phyloP scores from a whole-genome alignment of 768 basidiomycete genomes.

The Pholiota molesta region DNA sequence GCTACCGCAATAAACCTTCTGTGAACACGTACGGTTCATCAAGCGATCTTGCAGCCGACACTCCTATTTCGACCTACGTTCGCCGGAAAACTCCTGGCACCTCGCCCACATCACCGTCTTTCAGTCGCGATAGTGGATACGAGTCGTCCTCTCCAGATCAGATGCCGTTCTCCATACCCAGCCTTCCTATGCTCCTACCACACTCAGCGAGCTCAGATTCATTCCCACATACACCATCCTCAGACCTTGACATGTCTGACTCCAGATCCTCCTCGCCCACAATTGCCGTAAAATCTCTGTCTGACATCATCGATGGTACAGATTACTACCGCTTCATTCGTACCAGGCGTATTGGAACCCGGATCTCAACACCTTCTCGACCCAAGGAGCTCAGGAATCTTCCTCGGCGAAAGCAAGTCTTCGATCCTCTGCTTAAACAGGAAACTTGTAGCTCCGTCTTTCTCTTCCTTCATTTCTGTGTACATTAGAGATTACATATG shows the following conservation, averaged over 20 bases:
- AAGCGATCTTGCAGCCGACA: slow-evolving; percentile 60
- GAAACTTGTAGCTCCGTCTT: slow-evolving; percentile 7
- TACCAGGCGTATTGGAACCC: slow-evolving; percentile 41
- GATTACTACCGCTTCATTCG: slow-evolving; percentile 35
- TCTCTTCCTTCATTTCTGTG: slow-evolving; percentile 13
- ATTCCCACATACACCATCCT: slow-evolving; percentile 43
- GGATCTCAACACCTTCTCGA: slow-evolving; percentile 46
- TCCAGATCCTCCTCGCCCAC: slow-evolving; percentile 19
- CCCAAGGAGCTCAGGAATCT: slow-evolving; percentile 32
- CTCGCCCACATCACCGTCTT: slow-evolving; percentile 71
- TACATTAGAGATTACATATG: slow-evolving; percentile 20
- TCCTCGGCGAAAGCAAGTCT: slow-evolving; percentile 31
- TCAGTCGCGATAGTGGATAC: slow-evolving; percentile 48
- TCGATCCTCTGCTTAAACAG: slow-evolving; percentile 26
- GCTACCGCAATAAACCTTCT: slow-evolving; percentile 47
- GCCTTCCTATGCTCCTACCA: slow-evolving; percentile 57
- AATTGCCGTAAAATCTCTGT: slow-evolving; percentile 23
- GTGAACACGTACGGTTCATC: slow-evolving; percentile 52
- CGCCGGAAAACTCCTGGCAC: slow-evolving; percentile 78
- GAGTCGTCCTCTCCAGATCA: slow-evolving; percentile 40
- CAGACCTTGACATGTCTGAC: slow-evolving; percentile 33
- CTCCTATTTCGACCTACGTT: slow-evolving; percentile 80
- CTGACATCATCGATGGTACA: slow-evolving; percentile 31
- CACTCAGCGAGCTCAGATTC: slow-evolving; percentile 46
- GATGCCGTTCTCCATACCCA: slow-evolving; percentile 65